These are phyloP conservation scores for Viola pubescens DNA, from an alignment of 441 rosid species.

Conservation along the genomic window DNA sequence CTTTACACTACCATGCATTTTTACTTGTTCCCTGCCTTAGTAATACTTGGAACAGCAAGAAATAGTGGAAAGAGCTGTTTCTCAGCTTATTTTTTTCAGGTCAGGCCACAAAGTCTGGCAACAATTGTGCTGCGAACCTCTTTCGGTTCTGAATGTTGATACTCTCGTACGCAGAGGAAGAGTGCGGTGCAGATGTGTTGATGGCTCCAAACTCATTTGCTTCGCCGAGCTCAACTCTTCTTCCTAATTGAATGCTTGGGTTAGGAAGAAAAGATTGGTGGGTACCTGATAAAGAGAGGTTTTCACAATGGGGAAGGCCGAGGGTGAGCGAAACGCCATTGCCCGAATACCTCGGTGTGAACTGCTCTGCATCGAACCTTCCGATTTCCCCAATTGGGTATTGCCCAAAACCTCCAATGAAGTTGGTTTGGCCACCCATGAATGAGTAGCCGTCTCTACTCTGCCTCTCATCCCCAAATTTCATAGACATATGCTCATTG, in stretches of 20 bases:
- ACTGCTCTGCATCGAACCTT: slow-evolving; percentile 72
- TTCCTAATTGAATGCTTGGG: slow-evolving; percentile 68
- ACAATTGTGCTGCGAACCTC: slow-evolving; percentile 78
- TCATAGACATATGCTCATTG: slow-evolving; percentile 43
- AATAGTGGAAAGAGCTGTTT: slow-evolving; percentile 24
- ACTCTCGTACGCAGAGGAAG: slow-evolving; percentile 58
- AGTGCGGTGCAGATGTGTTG: slow-evolving; percentile 48
- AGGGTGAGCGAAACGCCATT: slow-evolving; percentile 87
- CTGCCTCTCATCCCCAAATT: slow-evolving; percentile 51
- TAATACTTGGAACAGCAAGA: slow-evolving; percentile 26
- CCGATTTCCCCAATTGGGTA: slow-evolving; percentile 83
- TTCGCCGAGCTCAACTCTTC: slow-evolving; percentile 64
- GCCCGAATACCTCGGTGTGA: slow-evolving; percentile 63
- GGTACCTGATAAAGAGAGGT: slow-evolving; percentile 54
- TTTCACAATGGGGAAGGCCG: slow-evolving; percentile 82
- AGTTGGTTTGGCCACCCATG: slow-evolving; percentile 58
- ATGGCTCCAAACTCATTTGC: slow-evolving; percentile 55
- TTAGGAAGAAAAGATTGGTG: slow-evolving; percentile 72
- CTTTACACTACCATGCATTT: slow-evolving; percentile 48
- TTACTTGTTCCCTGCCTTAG: slow-evolving; percentile 20
- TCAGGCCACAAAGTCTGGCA: slow-evolving; percentile 89
- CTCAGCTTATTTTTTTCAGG: background rate
- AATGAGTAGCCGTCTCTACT: slow-evolving; percentile 71
- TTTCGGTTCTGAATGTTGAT: slow-evolving; percentile 71
- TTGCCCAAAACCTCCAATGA: slow-evolving; percentile 77